Base-by-base conservation (phyloP, 768 basidiomycete species). In the Naematelia encephala region DNA sequence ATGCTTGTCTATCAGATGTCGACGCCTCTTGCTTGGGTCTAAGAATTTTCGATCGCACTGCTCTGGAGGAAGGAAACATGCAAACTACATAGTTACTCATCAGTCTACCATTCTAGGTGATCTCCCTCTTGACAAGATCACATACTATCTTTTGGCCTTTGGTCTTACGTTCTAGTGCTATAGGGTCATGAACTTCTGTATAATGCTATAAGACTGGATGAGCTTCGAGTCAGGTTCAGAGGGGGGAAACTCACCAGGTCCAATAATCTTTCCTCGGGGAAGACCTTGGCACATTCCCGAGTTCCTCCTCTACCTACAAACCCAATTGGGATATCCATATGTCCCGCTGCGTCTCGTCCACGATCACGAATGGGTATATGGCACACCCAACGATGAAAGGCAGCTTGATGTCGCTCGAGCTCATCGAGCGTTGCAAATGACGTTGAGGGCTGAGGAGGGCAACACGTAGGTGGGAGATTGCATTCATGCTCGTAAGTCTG, bases 141-240 rank as follows among this genome's bases (percentile, higher is more conserved):
- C 80, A 87, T 51, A 90, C 91, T 47, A 89, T 92, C 78, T 89
- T 91, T 69, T 91, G 87, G 22, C 91, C 90, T 44, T 86, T 82
- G 45, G 89, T 87, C 70, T 85, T 86, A 28, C 84, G 81, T 39
- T 90, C 79, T 12, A 83, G 85, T n/a, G 88, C 85, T 26, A 93
- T 78, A 3, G 90, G 87, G 77, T 94, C 90, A 63, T 94, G 91
- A 63, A 86, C 88, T 78, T 94, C 91, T 22, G 67, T 61, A 5
- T 73, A 60, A 61, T 79, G 78, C 78, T 80, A 59, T 42, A 34
- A 11, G 51, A 54, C 51, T 51, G 51, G 43, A 4, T 19, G n/a
- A 16, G 16, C 5, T 16, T 22, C 30, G 28, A 5, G 30, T 30
- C n/a, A 42, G 34, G 23, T 59, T 12, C 25, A 1, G 12, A 30